Conservation (phyloP, 352 stramenopile species). For the Phytophthora multivora region DNA sequence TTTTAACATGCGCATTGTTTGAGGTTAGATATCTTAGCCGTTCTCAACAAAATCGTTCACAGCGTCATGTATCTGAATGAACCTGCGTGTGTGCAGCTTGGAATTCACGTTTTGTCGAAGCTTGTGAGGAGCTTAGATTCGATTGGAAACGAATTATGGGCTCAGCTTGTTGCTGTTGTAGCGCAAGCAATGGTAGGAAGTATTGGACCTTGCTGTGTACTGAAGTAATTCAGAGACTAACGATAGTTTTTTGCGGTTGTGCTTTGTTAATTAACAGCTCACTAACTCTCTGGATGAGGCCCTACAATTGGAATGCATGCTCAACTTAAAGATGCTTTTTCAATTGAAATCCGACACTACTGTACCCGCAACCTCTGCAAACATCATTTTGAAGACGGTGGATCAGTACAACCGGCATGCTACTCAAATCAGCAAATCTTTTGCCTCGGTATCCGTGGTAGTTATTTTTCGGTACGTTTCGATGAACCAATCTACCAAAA, state of each 20-base stretch:
- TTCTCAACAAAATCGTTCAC: constrained; percentile 32
- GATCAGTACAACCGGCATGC: constrained; percentile 15
- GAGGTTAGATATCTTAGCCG: constrained; percentile 12
- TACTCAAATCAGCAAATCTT: constrained; percentile 1
- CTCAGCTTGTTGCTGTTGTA: constrained; percentile 19
- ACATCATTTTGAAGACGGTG: constrained; percentile 34
- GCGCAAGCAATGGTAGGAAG: constrained; percentile 33
- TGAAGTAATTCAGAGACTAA: no score
- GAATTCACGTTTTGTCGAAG: constrained; percentile 21
- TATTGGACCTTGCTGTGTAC: neutral
- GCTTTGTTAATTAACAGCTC: constrained; percentile 17
- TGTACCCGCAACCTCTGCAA: constrained; percentile 21
- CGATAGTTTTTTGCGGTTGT: neutral
- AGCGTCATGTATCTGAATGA: constrained; percentile 22
- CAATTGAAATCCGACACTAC: constrained; percentile 5
- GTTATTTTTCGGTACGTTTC: constrained; percentile 25
- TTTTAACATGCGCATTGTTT: neutral
- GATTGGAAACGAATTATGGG: constrained; percentile 15
- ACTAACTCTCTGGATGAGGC: constrained; percentile 16
- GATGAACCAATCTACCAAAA: neutral
- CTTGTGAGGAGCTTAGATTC: constrained; percentile 6
- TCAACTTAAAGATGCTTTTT: constrained; percentile 30
- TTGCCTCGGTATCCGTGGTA: constrained; percentile 14
- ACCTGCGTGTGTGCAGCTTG: constrained; percentile 22
- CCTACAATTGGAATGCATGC: constrained; percentile 26